Evolutionary conservation across 768 basidiomycete genomes (phyloP).

Genomic region (Leccinum barrowsii): DNA sequence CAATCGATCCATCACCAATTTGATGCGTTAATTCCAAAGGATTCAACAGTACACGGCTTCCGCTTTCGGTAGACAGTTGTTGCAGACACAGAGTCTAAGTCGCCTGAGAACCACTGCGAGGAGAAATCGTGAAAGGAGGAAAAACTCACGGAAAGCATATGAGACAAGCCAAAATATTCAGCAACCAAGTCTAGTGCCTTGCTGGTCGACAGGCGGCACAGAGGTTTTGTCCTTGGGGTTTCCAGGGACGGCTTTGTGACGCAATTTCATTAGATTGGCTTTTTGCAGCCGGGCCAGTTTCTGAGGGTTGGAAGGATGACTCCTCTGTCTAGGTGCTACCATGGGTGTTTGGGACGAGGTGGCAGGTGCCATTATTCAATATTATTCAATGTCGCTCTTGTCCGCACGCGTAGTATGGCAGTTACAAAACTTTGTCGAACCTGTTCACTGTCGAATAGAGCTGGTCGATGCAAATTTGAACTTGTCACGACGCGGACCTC

Average conservation of each 20-base stretch:
- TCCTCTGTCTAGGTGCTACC: constrained; percentile 25
- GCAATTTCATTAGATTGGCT: constrained; percentile 71
- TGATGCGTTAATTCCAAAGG: constrained; percentile 47
- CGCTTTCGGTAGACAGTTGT: constrained; percentile 11
- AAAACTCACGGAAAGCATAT: constrained; percentile 13
- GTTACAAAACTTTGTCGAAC: too few species aligned
- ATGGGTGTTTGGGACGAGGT: constrained; percentile 20
- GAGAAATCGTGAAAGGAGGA: not conserved
- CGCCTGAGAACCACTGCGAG: not conserved
- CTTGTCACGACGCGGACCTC: too few species aligned
- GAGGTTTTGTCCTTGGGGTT: constrained; percentile 52
- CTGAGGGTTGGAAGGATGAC: constrained; percentile 46
- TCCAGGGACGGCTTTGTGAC: constrained; percentile 61
- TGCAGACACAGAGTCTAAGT: too few species aligned
- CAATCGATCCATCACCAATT: constrained; percentile 49
- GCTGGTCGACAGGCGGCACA: too few species aligned
- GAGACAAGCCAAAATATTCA: constrained; percentile 17
- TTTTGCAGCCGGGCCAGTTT: constrained; percentile 53
- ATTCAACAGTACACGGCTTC: constrained; percentile 39
- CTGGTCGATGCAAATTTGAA: too few species aligned
- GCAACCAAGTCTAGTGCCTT: constrained; percentile 58
- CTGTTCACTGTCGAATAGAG: too few species aligned
- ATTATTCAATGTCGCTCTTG: too few species aligned
- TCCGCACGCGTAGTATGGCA: too few species aligned
- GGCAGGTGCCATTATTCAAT: too few species aligned